Conservation (phyloP, 2,329 filamentous ascomycete genomes). For the Aspergillus thermomutatus region DNA sequence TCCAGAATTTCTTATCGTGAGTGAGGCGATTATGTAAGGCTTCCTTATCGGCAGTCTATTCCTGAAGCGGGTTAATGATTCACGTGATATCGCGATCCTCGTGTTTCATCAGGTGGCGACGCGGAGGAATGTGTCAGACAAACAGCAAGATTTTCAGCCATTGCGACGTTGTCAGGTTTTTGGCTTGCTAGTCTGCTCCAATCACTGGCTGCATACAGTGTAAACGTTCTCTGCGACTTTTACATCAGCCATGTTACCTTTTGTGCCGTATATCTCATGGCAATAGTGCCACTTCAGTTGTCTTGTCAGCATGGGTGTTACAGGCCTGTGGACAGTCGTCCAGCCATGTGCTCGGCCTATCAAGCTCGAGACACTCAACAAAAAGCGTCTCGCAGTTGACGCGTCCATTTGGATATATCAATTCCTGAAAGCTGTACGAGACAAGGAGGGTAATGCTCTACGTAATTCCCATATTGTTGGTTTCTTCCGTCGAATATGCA, state of each 20-base stretch:
- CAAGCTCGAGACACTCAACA: constrained; percentile 93
- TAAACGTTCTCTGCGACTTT: not conserved
- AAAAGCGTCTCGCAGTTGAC: constrained; percentile 92
- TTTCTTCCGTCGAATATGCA: constrained; percentile 98
- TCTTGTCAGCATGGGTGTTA: constrained; percentile 75
- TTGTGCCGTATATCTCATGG: not conserved
- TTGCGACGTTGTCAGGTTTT: not conserved
- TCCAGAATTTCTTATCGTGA: constrained; percentile 14
- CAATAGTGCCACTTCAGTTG: not conserved
- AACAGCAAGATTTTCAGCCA: not conserved
- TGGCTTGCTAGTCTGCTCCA: not conserved
- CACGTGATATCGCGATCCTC: constrained; percentile 18
- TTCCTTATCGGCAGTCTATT: constrained; percentile 5
- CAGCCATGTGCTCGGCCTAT: constrained; percentile 94
- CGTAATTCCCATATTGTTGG: constrained; percentile 95
- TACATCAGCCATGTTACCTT: not conserved
- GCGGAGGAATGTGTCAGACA: not conserved
- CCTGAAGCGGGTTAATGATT: constrained; percentile 15
- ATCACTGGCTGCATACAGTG: not conserved
- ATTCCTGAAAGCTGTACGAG: constrained; percentile 96
- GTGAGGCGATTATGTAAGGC: constrained; percentile 20
- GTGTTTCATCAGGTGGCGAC: constrained; percentile 13
- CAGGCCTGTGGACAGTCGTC: constrained; percentile 93
- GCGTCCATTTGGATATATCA: constrained; percentile 99
- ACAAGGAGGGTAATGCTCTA: constrained; percentile 95